phyloP scores from a whole-genome alignment of 306 rosid species.

The Purshia tridentata region DNA sequence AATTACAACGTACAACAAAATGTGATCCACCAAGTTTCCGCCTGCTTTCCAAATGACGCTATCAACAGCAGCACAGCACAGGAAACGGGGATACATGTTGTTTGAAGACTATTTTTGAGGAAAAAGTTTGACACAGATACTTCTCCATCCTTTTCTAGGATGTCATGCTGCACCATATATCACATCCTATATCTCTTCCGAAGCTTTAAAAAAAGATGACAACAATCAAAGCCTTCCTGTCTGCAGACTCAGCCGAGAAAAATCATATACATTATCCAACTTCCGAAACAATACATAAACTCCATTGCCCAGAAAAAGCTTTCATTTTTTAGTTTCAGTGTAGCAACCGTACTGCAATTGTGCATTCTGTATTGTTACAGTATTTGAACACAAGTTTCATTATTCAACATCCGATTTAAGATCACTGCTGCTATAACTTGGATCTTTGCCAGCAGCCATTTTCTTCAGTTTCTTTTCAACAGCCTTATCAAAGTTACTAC shows the following conservation, averaged over 20 bases:
- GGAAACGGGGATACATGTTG: background rate
- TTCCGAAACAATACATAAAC: background rate
- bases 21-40: background rate
- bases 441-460: conserved; percentile 29
- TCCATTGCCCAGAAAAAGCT: conserved; percentile 12
- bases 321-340: conserved; percentile 9
- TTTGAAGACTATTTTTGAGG: no score
- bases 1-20: background rate
- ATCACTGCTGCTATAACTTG: conserved; percentile 21
- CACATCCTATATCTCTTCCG: background rate
- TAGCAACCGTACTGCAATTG: background rate
- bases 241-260: background rate
- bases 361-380: conserved; percentile 9
- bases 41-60: background rate
- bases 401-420: conserved; percentile 6
- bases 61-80: background rate
- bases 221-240: background rate
- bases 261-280: background rate
- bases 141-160: no score
- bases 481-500: conserved; percentile 42
- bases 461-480: conserved; percentile 61
- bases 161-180: no score
- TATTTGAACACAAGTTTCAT: conserved; percentile 20
- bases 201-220: background rate
- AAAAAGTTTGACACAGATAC: no score